Percentiles rank a stretch among this genome's conserved stretches.
Evolutionary conservation across 352 stramenopile species (phyloP).

Genomic region (Phytopythium vexans): DNA sequence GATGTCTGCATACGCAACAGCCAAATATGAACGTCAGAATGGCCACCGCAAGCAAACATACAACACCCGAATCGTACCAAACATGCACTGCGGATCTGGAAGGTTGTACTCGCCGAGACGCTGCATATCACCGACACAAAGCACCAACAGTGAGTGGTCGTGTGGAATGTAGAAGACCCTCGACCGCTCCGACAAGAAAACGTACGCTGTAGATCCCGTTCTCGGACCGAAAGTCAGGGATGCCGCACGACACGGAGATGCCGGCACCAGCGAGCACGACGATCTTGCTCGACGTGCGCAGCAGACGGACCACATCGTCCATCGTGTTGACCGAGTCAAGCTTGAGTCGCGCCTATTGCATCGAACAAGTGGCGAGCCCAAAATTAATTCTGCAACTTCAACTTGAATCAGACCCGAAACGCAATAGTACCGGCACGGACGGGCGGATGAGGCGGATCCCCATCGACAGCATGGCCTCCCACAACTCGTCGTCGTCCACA

Average conservation of each 20-base stretch:
- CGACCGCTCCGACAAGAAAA: slow-evolving; percentile 8
- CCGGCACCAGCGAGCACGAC: slow-evolving; percentile 92
- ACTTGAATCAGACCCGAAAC: not conserved
- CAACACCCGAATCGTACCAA: slow-evolving; percentile 33
- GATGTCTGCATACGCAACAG: slow-evolving; percentile 76
- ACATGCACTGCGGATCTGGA: slow-evolving; percentile 86
- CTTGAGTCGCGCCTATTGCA: slow-evolving; percentile 38
- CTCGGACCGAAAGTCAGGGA: slow-evolving; percentile 98
- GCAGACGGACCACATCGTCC: slow-evolving; percentile 70
- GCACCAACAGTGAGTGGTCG: not conserved
- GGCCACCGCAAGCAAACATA: not conserved
- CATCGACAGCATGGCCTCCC: slow-evolving; percentile 85
- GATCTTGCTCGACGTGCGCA: slow-evolving; percentile 84
- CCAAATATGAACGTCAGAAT: not conserved
- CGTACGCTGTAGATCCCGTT: slow-evolving; percentile 89
- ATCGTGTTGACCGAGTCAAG: slow-evolving; percentile 56
- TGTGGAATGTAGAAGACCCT: not conserved
- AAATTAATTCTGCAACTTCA: slow-evolving; percentile 6
- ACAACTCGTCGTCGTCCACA: slow-evolving; percentile 79
- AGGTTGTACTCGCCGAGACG: slow-evolving; percentile 79
- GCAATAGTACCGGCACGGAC: slow-evolving; percentile 33
- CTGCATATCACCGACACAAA: slow-evolving; percentile 21
- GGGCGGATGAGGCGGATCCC: slow-evolving; percentile 78
- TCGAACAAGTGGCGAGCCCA: slow-evolving; percentile 4
- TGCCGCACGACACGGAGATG: slow-evolving; percentile 96